A percentile compares a stretch with the other conserved stretches of the same genome.
phyloP scores from a whole-genome alignment of 2,329 filamentous ascomycete genomes.

The Colletotrichum sp. region DNA sequence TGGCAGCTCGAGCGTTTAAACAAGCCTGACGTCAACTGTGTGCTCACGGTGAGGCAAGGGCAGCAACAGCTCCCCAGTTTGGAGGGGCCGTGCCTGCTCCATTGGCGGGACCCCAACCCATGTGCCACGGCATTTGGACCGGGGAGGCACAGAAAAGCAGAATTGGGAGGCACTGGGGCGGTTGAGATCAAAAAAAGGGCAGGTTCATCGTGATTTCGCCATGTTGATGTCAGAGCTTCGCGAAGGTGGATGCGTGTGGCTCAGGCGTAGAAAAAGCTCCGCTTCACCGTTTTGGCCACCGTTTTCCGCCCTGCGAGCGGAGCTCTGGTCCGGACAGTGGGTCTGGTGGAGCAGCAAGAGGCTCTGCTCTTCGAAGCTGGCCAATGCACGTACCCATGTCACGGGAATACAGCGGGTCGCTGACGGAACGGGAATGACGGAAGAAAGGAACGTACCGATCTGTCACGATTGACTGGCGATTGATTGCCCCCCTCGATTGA shows the following conservation, averaged over 20 bases:
- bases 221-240: slow-evolving; percentile 21
- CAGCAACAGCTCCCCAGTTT: neutral
- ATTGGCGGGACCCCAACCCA: neutral
- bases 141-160: neutral
- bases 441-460: neutral
- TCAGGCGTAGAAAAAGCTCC: neutral
- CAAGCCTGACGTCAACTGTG: slow-evolving; percentile 13
- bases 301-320: neutral
- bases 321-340: slow-evolving; percentile 11
- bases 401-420: neutral
- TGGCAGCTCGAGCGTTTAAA: neutral
- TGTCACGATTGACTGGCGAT: neutral
- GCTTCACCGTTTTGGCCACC: neutral
- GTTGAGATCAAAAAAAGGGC: neutral
- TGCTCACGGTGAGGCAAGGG: neutral
- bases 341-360: neutral
- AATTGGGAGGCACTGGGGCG: neutral
- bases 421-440: neutral
- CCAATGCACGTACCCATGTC: neutral
- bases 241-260: slow-evolving; percentile 2
- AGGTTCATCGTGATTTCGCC: slow-evolving; percentile 13
- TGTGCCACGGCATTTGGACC: neutral
- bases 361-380: neutral
- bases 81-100: neutral
- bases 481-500: neutral